These are phyloP conservation scores for Vaccinium macrocarpon DNA, from an alignment of 148 eudicot species.

Conservation along the genomic window DNA sequence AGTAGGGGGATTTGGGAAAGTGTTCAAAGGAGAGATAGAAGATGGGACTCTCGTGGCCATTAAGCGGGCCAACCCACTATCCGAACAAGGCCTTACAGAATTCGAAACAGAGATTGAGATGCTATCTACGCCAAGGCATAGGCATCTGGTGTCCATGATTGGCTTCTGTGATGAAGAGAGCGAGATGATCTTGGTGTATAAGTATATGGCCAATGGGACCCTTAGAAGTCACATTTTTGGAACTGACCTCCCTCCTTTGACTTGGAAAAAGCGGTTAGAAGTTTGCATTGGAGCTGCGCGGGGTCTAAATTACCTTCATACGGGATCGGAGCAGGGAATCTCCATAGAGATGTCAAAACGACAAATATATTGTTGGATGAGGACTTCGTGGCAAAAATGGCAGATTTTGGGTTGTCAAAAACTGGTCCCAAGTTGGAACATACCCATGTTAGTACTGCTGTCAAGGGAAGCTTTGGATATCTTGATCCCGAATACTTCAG, in stretches of 20 bases:
- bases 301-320: constrained; percentile 24
- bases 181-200: constrained; percentile 24
- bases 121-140: constrained; percentile 24
- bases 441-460: constrained; percentile 26
- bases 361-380: constrained; percentile 23
- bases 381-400: constrained; percentile 23
- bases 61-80: constrained; percentile 25
- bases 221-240: constrained; percentile 25
- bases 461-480: constrained; percentile 24
- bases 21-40: constrained; percentile 21
- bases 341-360: constrained; percentile 22
- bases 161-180: constrained; percentile 23
- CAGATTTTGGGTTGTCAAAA: constrained; percentile 27
- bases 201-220: constrained; percentile 26
- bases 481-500: constrained; percentile 24
- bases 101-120: constrained; percentile 27
- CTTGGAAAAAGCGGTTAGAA: constrained; percentile 22
- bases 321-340: constrained; percentile 20
- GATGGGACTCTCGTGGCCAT: constrained; percentile 20
- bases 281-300: constrained; percentile 22
- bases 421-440: constrained; percentile 23
- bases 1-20: constrained; percentile 27
- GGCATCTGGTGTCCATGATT: constrained; percentile 24
- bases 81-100: constrained; percentile 20
- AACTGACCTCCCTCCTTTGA: constrained; percentile 14